Evolutionary conservation across 1,284 basidiomycete genomes (phyloP).

Genomic region (Leccinum solheimii): DNA sequence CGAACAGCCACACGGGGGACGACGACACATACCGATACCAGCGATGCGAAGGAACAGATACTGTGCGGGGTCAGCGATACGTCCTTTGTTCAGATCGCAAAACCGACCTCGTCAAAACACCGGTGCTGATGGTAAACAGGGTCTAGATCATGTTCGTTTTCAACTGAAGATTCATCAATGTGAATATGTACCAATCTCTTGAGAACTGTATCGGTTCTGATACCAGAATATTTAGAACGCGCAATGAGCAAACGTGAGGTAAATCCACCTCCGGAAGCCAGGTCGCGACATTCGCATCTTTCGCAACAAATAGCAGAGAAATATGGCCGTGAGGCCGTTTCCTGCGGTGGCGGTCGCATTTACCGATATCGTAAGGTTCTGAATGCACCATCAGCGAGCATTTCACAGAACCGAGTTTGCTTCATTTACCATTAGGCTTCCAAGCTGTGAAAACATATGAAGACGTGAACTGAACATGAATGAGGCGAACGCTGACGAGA

Average conservation of each 20-base stretch:
- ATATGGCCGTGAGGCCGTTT: slow-evolving; percentile 54
- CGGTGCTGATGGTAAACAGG: slow-evolving; percentile 51
- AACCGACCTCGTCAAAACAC: slow-evolving; percentile 39
- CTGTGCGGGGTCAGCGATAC: slow-evolving; percentile 18
- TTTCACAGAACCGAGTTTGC: too few species aligned
- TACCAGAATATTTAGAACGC: background rate
- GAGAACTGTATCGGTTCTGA: slow-evolving; percentile 49
- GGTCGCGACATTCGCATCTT: slow-evolving; percentile 43
- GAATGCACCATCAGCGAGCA: slow-evolving; percentile 5
- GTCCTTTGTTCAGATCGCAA: background rate
- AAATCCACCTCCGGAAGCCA: slow-evolving; percentile 48
- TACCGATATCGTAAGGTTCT: slow-evolving; percentile 49
- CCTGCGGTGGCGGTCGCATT: slow-evolving; percentile 56
- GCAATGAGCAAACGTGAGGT: background rate
- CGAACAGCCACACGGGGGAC: background rate
- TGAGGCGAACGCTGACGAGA: slow-evolving; percentile 3
- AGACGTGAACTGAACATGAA: slow-evolving; percentile 30
- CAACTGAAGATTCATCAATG: background rate
- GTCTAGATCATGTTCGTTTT: slow-evolving; percentile 35
- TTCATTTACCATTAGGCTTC: slow-evolving; percentile 23
- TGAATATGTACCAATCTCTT: slow-evolving; percentile 41
- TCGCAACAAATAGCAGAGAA: slow-evolving; percentile 52
- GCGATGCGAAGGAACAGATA: slow-evolving; percentile 43
- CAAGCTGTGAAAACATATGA: slow-evolving; percentile 42
- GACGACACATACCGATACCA: slow-evolving; percentile 38